phyloP scores from a whole-genome alignment of 306 rosid genomes.

The Geum urbanum region DNA sequence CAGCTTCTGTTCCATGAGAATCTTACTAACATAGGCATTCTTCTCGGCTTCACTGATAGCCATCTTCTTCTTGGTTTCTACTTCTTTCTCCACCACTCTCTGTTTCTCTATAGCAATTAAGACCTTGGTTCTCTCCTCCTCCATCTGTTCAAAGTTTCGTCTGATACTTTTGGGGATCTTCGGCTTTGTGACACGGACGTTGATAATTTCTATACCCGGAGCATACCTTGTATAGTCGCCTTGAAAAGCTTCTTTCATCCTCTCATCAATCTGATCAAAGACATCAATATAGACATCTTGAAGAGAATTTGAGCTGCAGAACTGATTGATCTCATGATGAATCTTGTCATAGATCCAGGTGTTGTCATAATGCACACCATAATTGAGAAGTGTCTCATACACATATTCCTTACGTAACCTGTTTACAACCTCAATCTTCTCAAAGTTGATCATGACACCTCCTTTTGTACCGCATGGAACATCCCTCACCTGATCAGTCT shows the following conservation, averaged over 20 bases:
- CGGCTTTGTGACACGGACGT: conserved; percentile 84
- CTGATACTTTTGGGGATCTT: conserved; percentile 68
- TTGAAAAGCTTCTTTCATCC: too few species aligned
- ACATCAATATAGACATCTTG: too few species aligned
- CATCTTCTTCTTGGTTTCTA: conserved; percentile 1
- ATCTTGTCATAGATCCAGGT: conserved; percentile 56
- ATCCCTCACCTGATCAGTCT: conserved; percentile 85
- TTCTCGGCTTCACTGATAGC: too few species aligned
- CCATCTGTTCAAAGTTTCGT: background rate
- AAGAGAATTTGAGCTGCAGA: too few species aligned
- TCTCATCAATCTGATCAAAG: too few species aligned
- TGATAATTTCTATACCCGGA: conserved; percentile 26
- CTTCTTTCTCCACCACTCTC: conserved; percentile 74
- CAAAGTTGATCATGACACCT: conserved; percentile 82
- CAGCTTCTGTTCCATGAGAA: conserved; percentile 77
- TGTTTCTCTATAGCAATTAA: conserved; percentile 78
- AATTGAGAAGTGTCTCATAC: conserved; percentile 65
- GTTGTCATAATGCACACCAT: conserved; percentile 76
- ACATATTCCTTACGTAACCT: conserved; percentile 71
- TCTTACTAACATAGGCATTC: conserved; percentile 53
- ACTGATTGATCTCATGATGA: too few species aligned
- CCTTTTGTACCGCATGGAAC: conserved; percentile 35
- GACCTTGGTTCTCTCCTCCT: conserved; percentile 38
- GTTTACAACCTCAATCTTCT: conserved; percentile 90
- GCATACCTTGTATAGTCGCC: too few species aligned